Evolutionary conservation across 1,284 basidiomycete genomes (phyloP).

Genomic region (Irpex rosettiformis): DNA sequence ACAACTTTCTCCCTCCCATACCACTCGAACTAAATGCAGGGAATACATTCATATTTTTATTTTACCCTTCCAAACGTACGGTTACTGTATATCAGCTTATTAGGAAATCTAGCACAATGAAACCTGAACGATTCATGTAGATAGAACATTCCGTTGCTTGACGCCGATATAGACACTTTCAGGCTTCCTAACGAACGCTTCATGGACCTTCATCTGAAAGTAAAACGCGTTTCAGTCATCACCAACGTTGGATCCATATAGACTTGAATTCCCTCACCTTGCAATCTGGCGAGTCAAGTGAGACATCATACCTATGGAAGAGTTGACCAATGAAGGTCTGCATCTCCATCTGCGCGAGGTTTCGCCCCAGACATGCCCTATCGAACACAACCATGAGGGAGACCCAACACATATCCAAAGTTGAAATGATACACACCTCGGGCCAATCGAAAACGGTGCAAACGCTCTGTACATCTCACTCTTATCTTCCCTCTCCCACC

Average conservation of each 20-base stretch:
- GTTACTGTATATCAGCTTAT: no score
- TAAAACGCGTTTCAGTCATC: background rate
- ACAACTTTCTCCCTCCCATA: no score
- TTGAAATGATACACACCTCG: constrained; percentile 38
- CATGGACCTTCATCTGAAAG: constrained; percentile 53
- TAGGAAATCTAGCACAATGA: no score
- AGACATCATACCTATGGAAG: constrained; percentile 62
- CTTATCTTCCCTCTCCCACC: constrained; percentile 7
- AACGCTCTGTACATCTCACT: constrained; percentile 3
- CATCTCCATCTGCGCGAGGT: constrained; percentile 68
- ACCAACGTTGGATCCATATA: no score
- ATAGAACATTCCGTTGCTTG: background rate
- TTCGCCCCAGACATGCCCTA: constrained; percentile 53
- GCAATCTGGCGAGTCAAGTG: constrained; percentile 48
- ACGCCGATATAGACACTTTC: constrained; percentile 21
- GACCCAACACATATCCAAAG: background rate
- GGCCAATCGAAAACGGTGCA: constrained; percentile 51
- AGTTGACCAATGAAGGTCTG: constrained; percentile 67
- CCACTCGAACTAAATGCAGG: no score
- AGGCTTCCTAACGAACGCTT: constrained; percentile 75
- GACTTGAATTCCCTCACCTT: constrained; percentile 35
- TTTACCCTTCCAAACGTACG: no score
- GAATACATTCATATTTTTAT: no score
- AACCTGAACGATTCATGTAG: no score
- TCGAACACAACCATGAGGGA: constrained; percentile 27